Conservation (phyloP, 768 basidiomycete species). For the Lactarius hatsudake region DNA sequence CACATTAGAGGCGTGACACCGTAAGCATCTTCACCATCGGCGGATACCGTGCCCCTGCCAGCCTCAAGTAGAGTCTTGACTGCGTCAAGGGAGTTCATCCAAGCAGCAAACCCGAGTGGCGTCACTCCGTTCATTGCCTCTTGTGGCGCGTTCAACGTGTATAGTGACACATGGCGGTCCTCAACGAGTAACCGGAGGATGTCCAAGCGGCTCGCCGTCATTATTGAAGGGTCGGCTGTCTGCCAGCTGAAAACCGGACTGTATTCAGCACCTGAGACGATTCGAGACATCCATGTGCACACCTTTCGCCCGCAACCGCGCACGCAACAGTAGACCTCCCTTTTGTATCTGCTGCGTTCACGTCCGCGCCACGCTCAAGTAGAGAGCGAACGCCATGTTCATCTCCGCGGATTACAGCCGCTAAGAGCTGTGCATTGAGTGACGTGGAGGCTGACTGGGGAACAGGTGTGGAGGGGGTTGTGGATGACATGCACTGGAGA, state of each 20-base stretch:
- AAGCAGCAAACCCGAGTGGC: conserved; percentile 75
- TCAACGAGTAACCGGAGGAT: conserved; percentile 54
- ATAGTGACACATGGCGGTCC: conserved; percentile 59
- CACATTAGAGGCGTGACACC: conserved; percentile 85
- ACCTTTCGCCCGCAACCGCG: conserved; percentile 73
- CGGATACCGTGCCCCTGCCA: conserved; percentile 59
- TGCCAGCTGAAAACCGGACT: conserved; percentile 51
- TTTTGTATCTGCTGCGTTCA: conserved; percentile 59
- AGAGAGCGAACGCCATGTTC: conserved; percentile 51
- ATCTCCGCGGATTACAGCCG: conserved; percentile 56
- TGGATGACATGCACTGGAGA: conserved; percentile 12
- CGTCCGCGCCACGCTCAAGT: conserved; percentile 59
- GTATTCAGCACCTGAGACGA: background rate
- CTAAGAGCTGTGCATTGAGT: conserved; percentile 26
- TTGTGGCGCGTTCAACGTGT: conserved; percentile 73
- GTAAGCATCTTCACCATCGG: conserved; percentile 70
- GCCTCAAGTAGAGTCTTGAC: conserved; percentile 65
- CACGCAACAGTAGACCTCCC: conserved; percentile 67
- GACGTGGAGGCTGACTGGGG: background rate
- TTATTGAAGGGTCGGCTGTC: conserved; percentile 63
- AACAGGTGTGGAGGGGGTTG: conserved; percentile 8
- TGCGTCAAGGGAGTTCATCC: conserved; percentile 61
- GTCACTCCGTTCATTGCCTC: conserved; percentile 68
- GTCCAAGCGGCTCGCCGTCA: conserved; percentile 54
- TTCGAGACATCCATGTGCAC: conserved; percentile 30